Percentiles rank a stretch among this genome's conserved stretches.
Evolutionary conservation across 148 eudicot species (phyloP).

Genomic region (Nyssa sinensis): DNA sequence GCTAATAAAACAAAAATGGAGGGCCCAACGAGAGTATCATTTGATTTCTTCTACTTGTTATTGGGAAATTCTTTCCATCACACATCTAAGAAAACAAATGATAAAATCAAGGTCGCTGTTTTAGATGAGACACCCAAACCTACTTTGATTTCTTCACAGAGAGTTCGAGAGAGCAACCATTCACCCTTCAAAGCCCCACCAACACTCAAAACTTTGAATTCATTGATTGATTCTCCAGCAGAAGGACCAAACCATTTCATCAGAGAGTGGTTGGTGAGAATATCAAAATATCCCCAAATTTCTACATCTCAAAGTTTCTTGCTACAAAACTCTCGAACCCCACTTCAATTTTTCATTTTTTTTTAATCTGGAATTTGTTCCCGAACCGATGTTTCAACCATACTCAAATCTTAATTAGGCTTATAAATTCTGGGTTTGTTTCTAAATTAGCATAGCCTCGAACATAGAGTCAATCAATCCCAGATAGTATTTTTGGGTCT

Average conservation of each 20-base stretch:
- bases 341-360: neutral
- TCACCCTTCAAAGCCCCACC: constrained; percentile 3
- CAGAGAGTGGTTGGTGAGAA: neutral
- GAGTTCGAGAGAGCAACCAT: neutral
- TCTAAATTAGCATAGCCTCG: neutral
- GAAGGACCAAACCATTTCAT: neutral
- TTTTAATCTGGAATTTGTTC: neutral
- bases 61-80: neutral
- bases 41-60: neutral
- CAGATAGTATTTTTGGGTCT: neutral
- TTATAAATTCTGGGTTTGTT: neutral
- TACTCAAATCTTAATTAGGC: neutral
- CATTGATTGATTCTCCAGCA: neutral
- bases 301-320: neutral
- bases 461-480: neutral
- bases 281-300: neutral
- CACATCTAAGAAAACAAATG: neutral
- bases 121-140: constrained; percentile 1
- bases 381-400: neutral
- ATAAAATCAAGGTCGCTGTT: neutral
- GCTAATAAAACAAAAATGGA: neutral
- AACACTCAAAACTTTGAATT: neutral
- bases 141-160: neutral
- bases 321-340: neutral
- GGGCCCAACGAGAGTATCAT: too few relatives aligned